Evolutionary conservation across 1,139 yeast species (phyloP).

Genomic region (Wickerhamiella pararugosa): DNA sequence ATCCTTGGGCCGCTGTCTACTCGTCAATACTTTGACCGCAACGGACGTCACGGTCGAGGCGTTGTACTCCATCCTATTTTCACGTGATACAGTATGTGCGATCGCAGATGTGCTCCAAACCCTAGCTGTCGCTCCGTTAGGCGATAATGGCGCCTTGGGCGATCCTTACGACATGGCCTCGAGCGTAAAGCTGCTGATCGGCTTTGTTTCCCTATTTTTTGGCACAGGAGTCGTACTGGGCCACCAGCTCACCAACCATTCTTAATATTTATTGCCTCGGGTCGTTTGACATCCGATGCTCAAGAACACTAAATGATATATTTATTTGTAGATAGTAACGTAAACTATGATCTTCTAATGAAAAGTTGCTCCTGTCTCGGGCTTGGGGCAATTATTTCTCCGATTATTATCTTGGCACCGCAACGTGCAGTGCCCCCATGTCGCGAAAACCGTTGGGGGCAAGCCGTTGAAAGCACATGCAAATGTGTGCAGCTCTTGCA

Average conservation of each 20-base stretch:
- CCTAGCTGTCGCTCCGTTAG: not conserved
- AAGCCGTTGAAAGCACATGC: too few relatives aligned
- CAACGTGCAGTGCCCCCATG: too few relatives aligned
- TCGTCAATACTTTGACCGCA: not conserved
- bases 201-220: conserved; percentile 7
- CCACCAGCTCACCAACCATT: not conserved
- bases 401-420: too few relatives aligned
- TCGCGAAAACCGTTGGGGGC: too few relatives aligned
- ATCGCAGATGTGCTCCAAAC: conserved; percentile 1
- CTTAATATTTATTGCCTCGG: not conserved
- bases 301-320: conserved; percentile 2
- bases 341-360: not conserved
- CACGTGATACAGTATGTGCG: not conserved
- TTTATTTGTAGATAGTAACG: not conserved
- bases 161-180: conserved; percentile 1
- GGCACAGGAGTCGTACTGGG: conserved; percentile 10
- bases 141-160: not conserved
- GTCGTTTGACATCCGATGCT: not conserved
- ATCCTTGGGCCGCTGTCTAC: not conserved
- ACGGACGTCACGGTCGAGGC: not conserved
- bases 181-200: conserved; percentile 7
- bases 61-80: conserved; percentile 3
- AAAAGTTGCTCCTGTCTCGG: not conserved
- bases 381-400: not conserved
- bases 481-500: too few relatives aligned